Evolutionary conservation across 345 rosid species (phyloP).

Genomic region (Eucalyptus leucophloia): DNA sequence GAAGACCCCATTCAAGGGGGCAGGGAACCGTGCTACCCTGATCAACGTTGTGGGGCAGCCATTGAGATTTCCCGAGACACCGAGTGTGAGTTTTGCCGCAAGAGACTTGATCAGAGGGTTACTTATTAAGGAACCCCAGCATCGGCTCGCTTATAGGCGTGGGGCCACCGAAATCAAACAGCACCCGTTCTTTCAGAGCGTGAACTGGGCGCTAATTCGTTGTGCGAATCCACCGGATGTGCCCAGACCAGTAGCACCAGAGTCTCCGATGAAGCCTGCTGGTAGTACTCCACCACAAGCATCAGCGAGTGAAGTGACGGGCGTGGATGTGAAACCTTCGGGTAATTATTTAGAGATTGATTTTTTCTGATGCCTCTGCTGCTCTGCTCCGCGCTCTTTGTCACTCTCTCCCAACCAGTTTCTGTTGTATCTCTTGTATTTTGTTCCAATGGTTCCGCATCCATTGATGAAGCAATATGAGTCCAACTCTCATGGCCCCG

Average conservation of each 20-base stretch:
- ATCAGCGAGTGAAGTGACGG: not conserved
- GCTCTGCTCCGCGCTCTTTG: not conserved
- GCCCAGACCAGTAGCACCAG: conserved; percentile 12
- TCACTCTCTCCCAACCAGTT: not conserved
- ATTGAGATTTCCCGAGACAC: conserved; percentile 26
- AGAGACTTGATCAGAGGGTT: conserved; percentile 29
- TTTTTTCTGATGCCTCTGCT: conserved; percentile 13
- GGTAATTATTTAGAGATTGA: conserved; percentile 44
- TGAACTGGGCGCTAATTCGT: conserved; percentile 33
- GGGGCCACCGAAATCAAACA: conserved; percentile 37
- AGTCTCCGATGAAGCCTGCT: not conserved
- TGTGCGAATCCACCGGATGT: conserved; percentile 31
- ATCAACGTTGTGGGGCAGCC: conserved; percentile 34
- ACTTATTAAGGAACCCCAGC: conserved; percentile 35
- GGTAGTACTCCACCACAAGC: not conserved
- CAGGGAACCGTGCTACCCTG: conserved; percentile 27
- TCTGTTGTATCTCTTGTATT: not conserved
- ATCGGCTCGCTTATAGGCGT: conserved; percentile 21
- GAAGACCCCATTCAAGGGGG: conserved; percentile 30
- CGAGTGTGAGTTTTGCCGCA: conserved; percentile 21
- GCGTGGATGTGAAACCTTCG: conserved; percentile 25
- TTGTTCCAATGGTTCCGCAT: not conserved
- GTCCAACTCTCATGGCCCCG: not conserved
- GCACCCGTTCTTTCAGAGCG: conserved; percentile 38
- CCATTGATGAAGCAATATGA: not conserved